phyloP scores from a whole-genome alignment of 2,329 filamentous ascomycete genomes.

The Sporothrix protearum region DNA sequence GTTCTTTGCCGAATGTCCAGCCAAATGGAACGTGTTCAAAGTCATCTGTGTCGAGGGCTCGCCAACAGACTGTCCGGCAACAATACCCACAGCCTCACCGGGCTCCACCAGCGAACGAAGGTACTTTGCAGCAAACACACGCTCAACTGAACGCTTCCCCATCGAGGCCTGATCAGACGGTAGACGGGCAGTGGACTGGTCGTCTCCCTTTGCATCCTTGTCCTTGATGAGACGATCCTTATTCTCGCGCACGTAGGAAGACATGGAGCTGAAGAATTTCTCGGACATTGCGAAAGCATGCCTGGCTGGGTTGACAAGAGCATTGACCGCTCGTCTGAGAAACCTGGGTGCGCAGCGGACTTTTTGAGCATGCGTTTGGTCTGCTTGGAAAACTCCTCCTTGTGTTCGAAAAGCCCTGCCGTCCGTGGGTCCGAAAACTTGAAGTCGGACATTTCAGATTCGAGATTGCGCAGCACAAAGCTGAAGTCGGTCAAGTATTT shows the following conservation, averaged over 20 bases:
- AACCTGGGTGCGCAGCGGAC: constrained; percentile 53
- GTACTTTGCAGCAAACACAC: constrained; percentile 87
- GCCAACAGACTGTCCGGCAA: constrained; percentile 93
- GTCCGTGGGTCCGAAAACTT: constrained; percentile 55
- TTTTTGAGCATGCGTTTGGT: constrained; percentile 80
- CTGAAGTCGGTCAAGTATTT: constrained; percentile 87
- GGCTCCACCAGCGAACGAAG: constrained; percentile 88
- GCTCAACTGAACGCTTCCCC: constrained; percentile 72
- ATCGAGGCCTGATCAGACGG: constrained; percentile 40
- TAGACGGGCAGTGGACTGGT: not conserved
- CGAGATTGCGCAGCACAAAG: constrained; percentile 82
- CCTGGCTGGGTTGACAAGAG: constrained; percentile 70
- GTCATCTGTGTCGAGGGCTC: constrained; percentile 99
- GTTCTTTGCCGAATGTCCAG: constrained; percentile 96
- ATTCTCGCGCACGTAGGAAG: constrained; percentile 76
- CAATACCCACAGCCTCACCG: constrained; percentile 93
- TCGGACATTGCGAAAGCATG: constrained; percentile 87
- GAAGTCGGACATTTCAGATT: constrained; percentile 73
- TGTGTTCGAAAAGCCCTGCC: constrained; percentile 49
- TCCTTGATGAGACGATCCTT: constrained; percentile 56
- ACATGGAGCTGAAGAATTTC: constrained; percentile 69
- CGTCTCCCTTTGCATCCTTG: constrained; percentile 42
- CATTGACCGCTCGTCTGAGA: constrained; percentile 68
- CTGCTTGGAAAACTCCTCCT: constrained; percentile 64
- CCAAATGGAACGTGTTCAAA: constrained; percentile 98